Base-by-base conservation (phyloP, 805 yeast genomes). In the Candida nanaspora region DNA sequence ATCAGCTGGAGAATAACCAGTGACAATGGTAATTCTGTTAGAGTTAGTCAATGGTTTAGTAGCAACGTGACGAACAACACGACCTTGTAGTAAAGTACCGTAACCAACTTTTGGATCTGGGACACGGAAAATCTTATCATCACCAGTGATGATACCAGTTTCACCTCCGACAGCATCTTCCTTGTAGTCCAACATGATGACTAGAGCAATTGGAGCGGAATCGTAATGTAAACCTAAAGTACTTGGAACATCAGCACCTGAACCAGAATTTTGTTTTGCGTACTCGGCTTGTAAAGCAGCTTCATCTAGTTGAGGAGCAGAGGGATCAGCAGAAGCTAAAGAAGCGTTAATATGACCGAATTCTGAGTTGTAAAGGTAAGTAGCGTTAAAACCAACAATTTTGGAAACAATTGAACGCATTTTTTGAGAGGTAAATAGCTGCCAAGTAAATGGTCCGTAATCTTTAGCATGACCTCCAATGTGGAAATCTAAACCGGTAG, bases 341-440 rank as follows among this genome's bases (percentile, higher is more conserved):
- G 72, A 67, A 21, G 72, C 59, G 51, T 77, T 77, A 19, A 69
- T 63, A 47, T 72, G 76, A n/a, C 72, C 77, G 33, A 70, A 59
- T 49, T 77, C 82, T 44, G 69, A 76, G 44, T 75, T 77, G 63
- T 70, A 68, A 19, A 70, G 57, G 6, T 64, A 53, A 32, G 64
- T 68, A 45, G 72, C 57, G 6, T 68, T 70, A 26, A 70, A 70
- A 1, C 77, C 78, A 11, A 78, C 75, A 68, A 74, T 71, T 13
- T 46, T 62, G 35, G 69, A 63, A 33, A 77, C 57, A 40, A 75
- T 65, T 41, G 70, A 72, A 46, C 65, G 51, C 9, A 78, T 67
- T 48, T 66, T 64, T 20, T 79, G 78, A 46, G 71, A 76, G 2
- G 62, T 62, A 72, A 78, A 74, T 11, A 81, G 78, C 5, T 62